Percentiles rank a stretch among this genome's conserved stretches.
phyloP scores from a whole-genome alignment of 352 stramenopile genomes.

The Globisporangium abappressorium region DNA sequence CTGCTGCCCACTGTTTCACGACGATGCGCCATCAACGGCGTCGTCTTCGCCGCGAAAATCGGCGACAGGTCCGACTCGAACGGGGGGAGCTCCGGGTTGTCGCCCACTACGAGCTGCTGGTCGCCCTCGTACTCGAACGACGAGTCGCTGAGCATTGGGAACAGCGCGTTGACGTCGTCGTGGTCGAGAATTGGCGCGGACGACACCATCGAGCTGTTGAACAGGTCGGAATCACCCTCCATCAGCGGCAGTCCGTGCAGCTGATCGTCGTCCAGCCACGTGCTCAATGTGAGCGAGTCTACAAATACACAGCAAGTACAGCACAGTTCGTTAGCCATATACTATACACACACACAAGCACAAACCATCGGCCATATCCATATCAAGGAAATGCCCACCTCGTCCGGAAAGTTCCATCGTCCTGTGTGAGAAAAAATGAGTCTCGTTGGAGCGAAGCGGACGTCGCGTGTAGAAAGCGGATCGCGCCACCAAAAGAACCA shows the following conservation, averaged over 20 bases:
- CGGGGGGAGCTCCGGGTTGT: slow-evolving; percentile 24
- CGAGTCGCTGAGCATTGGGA: slow-evolving; percentile 30
- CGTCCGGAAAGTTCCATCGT: slow-evolving; percentile 14
- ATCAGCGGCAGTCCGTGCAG: slow-evolving; percentile 31
- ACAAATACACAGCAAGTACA: slow-evolving; percentile 11
- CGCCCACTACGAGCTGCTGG: slow-evolving; percentile 24
- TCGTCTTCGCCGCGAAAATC: slow-evolving; percentile 38
- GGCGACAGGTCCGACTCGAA: slow-evolving; percentile 54
- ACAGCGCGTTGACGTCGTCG: slow-evolving; percentile 20
- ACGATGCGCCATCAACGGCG: slow-evolving; percentile 8
- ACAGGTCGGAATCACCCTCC: slow-evolving; percentile 23
- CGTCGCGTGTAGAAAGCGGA: not conserved
- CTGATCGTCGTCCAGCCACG: slow-evolving; percentile 53
- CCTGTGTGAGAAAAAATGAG: not conserved
- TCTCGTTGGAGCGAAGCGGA: not conserved
- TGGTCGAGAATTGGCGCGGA: slow-evolving; percentile 25
- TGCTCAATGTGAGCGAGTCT: slow-evolving; percentile 31
- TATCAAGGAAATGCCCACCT: slow-evolving; percentile 4
- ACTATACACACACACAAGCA: slow-evolving; percentile 16
- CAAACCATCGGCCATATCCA: not conserved
- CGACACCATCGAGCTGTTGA: slow-evolving; percentile 23
- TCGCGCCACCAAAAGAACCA: not conserved
- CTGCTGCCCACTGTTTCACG: not conserved
- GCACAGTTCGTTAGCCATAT: slow-evolving; percentile 6
- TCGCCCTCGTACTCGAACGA: slow-evolving; percentile 38